phyloP scores from a whole-genome alignment of 2,329 filamentous ascomycete species.

The Apiospora koreana region DNA sequence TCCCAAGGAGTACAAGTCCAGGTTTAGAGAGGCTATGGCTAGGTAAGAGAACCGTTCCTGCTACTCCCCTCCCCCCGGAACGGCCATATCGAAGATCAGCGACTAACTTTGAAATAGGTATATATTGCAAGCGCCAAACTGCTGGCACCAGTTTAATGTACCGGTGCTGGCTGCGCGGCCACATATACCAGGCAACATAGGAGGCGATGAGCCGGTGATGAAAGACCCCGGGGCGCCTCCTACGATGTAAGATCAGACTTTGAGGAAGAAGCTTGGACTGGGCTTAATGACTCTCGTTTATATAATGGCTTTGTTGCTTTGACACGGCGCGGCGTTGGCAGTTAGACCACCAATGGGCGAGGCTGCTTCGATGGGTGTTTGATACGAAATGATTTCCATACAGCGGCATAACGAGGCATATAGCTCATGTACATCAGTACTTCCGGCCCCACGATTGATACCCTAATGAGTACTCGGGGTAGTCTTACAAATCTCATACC shows the following conservation, averaged over 20 bases:
- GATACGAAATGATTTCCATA: neutral
- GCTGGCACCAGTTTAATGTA: conserved; percentile 69
- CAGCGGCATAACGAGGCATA: neutral
- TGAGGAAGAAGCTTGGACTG: neutral
- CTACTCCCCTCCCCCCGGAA: neutral
- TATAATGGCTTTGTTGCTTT: neutral
- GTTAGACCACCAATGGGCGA: neutral
- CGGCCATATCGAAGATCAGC: neutral
- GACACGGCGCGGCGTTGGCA: conserved; percentile 8
- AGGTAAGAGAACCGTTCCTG: conserved; percentile 53
- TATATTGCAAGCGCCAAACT: conserved; percentile 73
- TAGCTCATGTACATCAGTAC: neutral
- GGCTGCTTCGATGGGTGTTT: neutral
- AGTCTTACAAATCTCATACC: neutral
- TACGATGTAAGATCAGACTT: neutral
- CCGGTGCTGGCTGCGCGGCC: conserved; percentile 26
- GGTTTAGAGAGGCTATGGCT: conserved; percentile 96
- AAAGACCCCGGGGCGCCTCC: neutral
- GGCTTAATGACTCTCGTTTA: neutral
- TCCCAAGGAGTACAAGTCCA: conserved; percentile 95
- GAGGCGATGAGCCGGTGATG: conserved; percentile 23
- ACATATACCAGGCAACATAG: conserved; percentile 22
- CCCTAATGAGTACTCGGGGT: neutral
- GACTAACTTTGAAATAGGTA: conserved; percentile 47
- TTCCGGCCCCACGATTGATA: neutral